Conservation (phyloP, 192 early-diverging fungal genomes). For the Podila epigama region DNA sequence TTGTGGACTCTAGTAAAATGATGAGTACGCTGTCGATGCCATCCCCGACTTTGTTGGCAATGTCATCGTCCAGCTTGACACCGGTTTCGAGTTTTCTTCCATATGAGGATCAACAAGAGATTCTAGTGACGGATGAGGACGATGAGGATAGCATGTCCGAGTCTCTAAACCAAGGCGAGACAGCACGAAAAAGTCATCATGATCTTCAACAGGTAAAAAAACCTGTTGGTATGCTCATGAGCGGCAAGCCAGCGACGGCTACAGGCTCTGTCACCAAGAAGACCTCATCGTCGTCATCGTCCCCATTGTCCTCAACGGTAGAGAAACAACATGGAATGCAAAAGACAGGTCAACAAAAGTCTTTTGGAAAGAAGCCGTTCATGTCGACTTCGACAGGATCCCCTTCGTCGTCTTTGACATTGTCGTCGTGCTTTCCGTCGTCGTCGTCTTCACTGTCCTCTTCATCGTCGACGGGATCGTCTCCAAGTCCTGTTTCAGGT, state of each 20-base stretch:
- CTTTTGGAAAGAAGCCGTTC: too few relatives aligned
- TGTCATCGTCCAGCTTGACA: too few relatives aligned
- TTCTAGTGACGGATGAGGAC: conserved; percentile 5
- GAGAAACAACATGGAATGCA: neutral
- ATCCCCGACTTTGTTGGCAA: neutral
- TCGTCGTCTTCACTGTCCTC: neutral
- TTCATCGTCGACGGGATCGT: neutral
- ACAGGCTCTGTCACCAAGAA: too few relatives aligned
- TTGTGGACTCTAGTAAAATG: neutral
- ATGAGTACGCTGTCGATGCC: too few relatives aligned
- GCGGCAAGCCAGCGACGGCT: too few relatives aligned
- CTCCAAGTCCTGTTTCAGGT: neutral
- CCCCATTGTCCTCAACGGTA: neutral
- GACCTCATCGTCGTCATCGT: too few relatives aligned
- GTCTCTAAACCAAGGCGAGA: neutral
- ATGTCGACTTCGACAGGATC: neutral
- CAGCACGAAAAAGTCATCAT: neutral
- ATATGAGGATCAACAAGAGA: conserved; percentile 29
- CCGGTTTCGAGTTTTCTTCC: neutral
- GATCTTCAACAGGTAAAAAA: neutral
- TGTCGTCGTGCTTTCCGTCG: too few relatives aligned
- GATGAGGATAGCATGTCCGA: neutral
- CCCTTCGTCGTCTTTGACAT: neutral
- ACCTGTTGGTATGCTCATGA: too few relatives aligned
- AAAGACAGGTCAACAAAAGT: neutral